phyloP scores from a whole-genome alignment of 2,329 filamentous ascomycete genomes.

The Coniella vitis region DNA sequence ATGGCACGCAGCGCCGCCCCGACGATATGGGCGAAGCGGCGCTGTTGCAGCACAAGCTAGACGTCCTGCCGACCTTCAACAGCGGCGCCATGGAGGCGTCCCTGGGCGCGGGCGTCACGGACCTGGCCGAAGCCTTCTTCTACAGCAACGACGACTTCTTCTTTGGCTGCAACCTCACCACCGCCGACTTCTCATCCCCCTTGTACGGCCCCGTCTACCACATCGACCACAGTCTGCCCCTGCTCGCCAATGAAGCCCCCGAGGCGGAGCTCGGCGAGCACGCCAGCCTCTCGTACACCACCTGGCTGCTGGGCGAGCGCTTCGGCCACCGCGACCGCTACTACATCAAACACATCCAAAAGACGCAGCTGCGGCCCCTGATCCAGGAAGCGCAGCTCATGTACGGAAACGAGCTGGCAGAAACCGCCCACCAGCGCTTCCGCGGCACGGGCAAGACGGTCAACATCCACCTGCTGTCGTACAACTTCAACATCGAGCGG shows the following conservation, averaged over 20 bases:
- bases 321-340: constrained; percentile 1
- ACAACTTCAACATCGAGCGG: constrained; percentile 2
- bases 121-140: constrained; percentile 1
- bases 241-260: background rate
- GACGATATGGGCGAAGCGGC: background rate
- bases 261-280: background rate
- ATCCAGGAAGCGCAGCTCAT: background rate
- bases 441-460: background rate
- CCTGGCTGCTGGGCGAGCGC: background rate
- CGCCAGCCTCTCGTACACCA: background rate
- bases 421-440: constrained; percentile 1
- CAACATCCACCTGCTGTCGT: background rate
- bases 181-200: background rate
- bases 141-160: constrained; percentile 4
- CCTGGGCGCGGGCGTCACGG: background rate
- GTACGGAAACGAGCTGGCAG: too few relatives aligned
- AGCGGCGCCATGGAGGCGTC: constrained; percentile 2
- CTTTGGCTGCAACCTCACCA: background rate
- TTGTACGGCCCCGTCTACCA: constrained; percentile 1
- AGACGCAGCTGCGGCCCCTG: constrained; percentile 1
- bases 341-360: constrained; percentile 1
- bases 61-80: background rate
- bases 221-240: background rate
- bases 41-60: background rate
- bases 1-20: background rate